A percentile compares a stretch with the other conserved stretches of the same genome.
These are phyloP conservation scores for Diddensiella santjacobensis DNA, from an alignment of 805 yeast species.

Conservation along the genomic window DNA sequence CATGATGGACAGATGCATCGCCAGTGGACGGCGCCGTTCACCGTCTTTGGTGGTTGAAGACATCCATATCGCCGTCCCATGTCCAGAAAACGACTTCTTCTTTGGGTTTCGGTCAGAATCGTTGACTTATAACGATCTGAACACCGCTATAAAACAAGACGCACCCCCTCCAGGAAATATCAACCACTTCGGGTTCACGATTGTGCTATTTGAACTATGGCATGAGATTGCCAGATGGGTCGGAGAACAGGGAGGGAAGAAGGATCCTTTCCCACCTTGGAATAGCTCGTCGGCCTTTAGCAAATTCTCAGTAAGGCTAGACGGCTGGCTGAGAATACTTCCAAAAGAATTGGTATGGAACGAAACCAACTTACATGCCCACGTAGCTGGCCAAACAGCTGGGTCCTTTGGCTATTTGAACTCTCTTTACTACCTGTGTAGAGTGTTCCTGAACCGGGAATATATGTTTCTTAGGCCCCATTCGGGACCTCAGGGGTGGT, in stretches of 20 bases:
- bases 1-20: conserved; percentile 17
- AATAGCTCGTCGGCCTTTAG: conserved; percentile 5
- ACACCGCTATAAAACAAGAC: neutral
- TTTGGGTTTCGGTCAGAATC: conserved; percentile 4
- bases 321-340: conserved; percentile 3
- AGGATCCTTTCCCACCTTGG: conserved; percentile 12
- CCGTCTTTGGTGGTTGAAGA: conserved; percentile 13
- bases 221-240: conserved; percentile 14
- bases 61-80: conserved; percentile 11
- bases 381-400: conserved; percentile 11
- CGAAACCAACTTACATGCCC: conserved; percentile 9
- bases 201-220: conserved; percentile 16
- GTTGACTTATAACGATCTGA: conserved; percentile 3
- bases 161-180: neutral
- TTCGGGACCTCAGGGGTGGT: conserved; percentile 13
- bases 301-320: conserved; percentile 6
- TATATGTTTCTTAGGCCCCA: conserved; percentile 9
- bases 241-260: conserved; percentile 15
- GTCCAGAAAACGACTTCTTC: conserved; percentile 12
- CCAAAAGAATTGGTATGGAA: conserved; percentile 7
- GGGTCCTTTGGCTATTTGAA: conserved; percentile 15
- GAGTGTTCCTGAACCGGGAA: conserved; percentile 13
- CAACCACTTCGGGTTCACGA: conserved; percentile 11
- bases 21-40: conserved; percentile 11
- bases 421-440: conserved; percentile 6